phyloP scores from a whole-genome alignment of 176 grass and related monocot species.

The Alopecurus myosuroides region DNA sequence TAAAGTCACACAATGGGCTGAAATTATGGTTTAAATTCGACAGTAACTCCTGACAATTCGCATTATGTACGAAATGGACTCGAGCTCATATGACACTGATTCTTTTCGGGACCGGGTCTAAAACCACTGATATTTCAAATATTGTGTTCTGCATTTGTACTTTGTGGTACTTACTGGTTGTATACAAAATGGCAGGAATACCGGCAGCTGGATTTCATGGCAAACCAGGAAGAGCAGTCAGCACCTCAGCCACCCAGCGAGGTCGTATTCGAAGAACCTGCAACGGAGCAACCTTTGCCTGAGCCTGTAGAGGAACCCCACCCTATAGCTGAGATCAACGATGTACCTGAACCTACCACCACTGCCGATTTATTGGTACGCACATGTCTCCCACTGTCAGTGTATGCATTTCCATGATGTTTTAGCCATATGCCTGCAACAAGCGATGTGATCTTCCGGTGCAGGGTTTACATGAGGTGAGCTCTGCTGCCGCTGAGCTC shows the following conservation, averaged over 20 bases:
- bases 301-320: constrained; percentile 40
- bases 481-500: constrained; percentile 41
- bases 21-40: neutral
- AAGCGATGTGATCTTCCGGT: neutral
- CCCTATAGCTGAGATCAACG: neutral
- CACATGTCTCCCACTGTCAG: neutral
- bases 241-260: neutral
- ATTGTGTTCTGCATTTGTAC: neutral
- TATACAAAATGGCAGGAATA: constrained; percentile 55
- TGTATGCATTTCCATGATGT: no score
- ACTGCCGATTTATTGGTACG: constrained; percentile 62
- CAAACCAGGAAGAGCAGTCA: constrained; percentile 39
- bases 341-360: constrained; percentile 39
- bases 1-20: neutral
- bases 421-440: neutral
- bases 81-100: neutral
- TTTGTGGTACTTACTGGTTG: neutral
- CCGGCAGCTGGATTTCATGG: constrained; percentile 30
- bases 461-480: constrained; percentile 66
- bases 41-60: no score
- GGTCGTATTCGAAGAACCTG: constrained; percentile 20
- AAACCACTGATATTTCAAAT: neutral
- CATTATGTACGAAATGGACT: neutral
- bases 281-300: constrained; percentile 19
- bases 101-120: neutral